phyloP scores from a whole-genome alignment of 768 basidiomycete species.

The Mycena leptocephala region DNA sequence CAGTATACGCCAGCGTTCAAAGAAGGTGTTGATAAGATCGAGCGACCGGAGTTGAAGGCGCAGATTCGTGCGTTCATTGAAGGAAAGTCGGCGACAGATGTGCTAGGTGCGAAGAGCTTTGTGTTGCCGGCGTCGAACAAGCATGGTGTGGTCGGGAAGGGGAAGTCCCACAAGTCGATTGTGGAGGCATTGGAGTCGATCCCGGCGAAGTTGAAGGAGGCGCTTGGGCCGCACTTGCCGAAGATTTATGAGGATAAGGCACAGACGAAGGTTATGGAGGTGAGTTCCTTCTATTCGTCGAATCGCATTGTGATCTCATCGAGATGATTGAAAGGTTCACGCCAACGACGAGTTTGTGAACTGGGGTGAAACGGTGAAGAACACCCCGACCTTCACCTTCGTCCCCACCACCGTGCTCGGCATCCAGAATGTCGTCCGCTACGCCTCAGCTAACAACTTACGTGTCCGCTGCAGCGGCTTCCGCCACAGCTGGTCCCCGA shows the following conservation, averaged over 20 bases:
- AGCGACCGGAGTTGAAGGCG: too few relatives aligned
- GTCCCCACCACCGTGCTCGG: slow-evolving; percentile 21
- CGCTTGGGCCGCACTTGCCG: too few relatives aligned
- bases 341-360: not conserved
- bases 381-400: slow-evolving; percentile 12
- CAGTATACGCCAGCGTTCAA: too few relatives aligned
- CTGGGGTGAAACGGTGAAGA: slow-evolving; percentile 11
- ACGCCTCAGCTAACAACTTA: not conserved
- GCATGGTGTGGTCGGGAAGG: slow-evolving; percentile 15
- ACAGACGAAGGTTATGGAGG: too few relatives aligned
- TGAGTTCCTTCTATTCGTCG: too few relatives aligned
- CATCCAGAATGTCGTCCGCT: slow-evolving; percentile 6
- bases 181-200: too few relatives aligned
- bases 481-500: slow-evolving; percentile 19
- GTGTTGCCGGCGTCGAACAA: slow-evolving; percentile 11
- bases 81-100: too few relatives aligned
- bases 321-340: slow-evolving; percentile 14
- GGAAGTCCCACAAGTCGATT: slow-evolving; percentile 6
- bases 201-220: too few relatives aligned
- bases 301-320: not conserved
- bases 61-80: too few relatives aligned
- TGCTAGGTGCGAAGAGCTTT: too few relatives aligned
- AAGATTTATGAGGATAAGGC: too few relatives aligned
- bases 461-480: slow-evolving; percentile 15
- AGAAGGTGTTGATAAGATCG: too few relatives aligned